Conservation (phyloP, 768 basidiomycete genomes). For the Suillus sp. region DNA sequence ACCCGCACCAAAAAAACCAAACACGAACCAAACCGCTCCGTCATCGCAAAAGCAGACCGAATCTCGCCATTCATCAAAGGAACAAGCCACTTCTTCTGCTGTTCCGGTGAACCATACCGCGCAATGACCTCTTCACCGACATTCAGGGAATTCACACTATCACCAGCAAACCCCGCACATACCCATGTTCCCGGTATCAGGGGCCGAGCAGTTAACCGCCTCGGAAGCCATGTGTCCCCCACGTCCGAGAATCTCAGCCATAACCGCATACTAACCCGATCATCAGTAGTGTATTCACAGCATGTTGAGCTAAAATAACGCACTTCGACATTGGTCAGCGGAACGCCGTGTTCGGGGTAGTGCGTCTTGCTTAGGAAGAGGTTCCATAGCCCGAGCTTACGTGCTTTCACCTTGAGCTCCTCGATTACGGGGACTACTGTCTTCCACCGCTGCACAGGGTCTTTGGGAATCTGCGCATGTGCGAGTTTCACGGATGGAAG, state of each 20-base stretch:
- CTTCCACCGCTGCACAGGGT: conserved; percentile 79
- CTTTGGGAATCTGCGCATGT: conserved; percentile 78
- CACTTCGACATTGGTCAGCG: conserved; percentile 93
- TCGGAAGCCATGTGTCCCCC: conserved; percentile 82
- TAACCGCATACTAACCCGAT: conserved; percentile 79
- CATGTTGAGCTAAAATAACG: conserved; percentile 16
- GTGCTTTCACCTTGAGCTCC: conserved; percentile 86
- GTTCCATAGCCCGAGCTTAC: conserved; percentile 92
- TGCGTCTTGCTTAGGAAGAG: conserved; percentile 94
- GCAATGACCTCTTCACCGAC: conserved; percentile 84
- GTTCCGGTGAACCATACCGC: conserved; percentile 86
- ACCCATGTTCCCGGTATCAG: conserved; percentile 99
- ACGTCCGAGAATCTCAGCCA: conserved; percentile 94
- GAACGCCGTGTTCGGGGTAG: conserved; percentile 86
- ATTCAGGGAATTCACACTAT: conserved; percentile 3
- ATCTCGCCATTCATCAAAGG: conserved; percentile 92
- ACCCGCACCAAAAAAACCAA: conserved; percentile 2
- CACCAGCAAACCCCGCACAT: conserved; percentile 24
- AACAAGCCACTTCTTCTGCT: conserved; percentile 87
- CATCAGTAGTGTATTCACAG: neutral
- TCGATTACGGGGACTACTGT: conserved; percentile 78
- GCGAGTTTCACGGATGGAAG: conserved; percentile 77
- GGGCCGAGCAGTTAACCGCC: conserved; percentile 91
- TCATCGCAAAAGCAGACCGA: conserved; percentile 96
- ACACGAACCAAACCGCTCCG: conserved; percentile 79